phyloP scores from a whole-genome alignment of 768 basidiomycete genomes.

The Leccinum incarnatum region DNA sequence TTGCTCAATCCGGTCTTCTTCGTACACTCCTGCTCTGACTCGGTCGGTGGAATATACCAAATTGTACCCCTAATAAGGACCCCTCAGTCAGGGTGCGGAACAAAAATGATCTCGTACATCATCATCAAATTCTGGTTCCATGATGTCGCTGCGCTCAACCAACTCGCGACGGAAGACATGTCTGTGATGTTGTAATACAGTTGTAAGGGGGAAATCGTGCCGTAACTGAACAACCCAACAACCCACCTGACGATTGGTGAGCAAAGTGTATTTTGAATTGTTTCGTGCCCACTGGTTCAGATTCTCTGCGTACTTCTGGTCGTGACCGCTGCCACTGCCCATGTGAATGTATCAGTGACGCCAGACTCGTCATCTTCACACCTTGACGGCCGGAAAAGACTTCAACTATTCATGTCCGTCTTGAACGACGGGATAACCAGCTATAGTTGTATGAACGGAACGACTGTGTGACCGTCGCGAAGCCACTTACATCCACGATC shows the following conservation, averaged over 20 bases:
- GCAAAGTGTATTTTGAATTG: too few species aligned
- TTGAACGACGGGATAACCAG: conserved; percentile 4
- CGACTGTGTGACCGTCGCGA: conserved; percentile 23
- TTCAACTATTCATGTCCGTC: too few species aligned
- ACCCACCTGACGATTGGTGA: conserved; percentile 47
- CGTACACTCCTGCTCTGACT: conserved; percentile 81
- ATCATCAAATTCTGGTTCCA: conserved; percentile 77
- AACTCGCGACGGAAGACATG: conserved; percentile 42
- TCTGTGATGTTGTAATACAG: conserved; percentile 42
- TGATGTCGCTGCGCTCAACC: conserved; percentile 50
- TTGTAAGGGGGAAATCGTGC: conserved; percentile 2
- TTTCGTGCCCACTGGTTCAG: too few species aligned
- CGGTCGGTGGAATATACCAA: conserved; percentile 91
- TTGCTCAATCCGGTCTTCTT: conserved; percentile 76
- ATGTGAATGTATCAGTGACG: too few species aligned
- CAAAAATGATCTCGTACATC: conserved; percentile 47
- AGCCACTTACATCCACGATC: conserved; percentile 25
- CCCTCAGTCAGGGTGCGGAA: conserved; percentile 8
- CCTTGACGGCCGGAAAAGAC: too few species aligned
- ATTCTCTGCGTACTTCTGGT: too few species aligned
- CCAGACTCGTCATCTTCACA: too few species aligned
- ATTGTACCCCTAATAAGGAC: conserved; percentile 65
- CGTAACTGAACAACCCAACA: neutral
- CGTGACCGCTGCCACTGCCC: too few species aligned
- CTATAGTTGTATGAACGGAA: conserved; percentile 29